phyloP scores from a whole-genome alignment of 192 early-diverging fungal genomes.

The Rhizophagus prolifer region DNA sequence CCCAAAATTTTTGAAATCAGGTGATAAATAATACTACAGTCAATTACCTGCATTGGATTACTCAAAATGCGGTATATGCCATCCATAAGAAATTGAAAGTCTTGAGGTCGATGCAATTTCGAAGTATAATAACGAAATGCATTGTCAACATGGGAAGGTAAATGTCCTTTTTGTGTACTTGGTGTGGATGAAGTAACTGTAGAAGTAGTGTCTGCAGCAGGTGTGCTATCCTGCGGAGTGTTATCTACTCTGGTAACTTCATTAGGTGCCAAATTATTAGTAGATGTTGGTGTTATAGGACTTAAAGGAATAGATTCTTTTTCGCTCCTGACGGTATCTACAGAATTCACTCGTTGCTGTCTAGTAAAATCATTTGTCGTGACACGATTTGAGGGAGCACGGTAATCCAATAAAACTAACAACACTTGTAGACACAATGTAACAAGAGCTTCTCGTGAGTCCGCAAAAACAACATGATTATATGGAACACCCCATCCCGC shows the following conservation, averaged over 20 bases:
- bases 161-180: conserved; percentile 6
- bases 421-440: conserved; percentile 68
- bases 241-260: neutral
- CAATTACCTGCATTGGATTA: conserved; percentile 63
- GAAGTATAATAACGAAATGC: conserved; percentile 76
- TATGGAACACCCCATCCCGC: conserved; percentile 88
- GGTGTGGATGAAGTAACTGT: neutral
- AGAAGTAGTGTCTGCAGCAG: neutral
- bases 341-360: neutral
- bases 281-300: neutral
- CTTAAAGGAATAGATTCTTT: neutral
- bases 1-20: too few species aligned
- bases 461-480: conserved; percentile 76
- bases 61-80: conserved; percentile 80
- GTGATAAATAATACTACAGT: too few species aligned
- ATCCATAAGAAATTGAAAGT: conserved; percentile 78
- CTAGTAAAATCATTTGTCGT: neutral
- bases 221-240: neutral
- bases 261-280: neutral
- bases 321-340: neutral
- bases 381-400: conserved; percentile 35
- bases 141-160: conserved; percentile 49
- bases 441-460: conserved; percentile 72
- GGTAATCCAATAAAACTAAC: conserved; percentile 72
- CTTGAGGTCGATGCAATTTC: conserved; percentile 78